Base-by-base conservation (phyloP, 208 protist species). In the Trypanosoma scelopori region DNA sequence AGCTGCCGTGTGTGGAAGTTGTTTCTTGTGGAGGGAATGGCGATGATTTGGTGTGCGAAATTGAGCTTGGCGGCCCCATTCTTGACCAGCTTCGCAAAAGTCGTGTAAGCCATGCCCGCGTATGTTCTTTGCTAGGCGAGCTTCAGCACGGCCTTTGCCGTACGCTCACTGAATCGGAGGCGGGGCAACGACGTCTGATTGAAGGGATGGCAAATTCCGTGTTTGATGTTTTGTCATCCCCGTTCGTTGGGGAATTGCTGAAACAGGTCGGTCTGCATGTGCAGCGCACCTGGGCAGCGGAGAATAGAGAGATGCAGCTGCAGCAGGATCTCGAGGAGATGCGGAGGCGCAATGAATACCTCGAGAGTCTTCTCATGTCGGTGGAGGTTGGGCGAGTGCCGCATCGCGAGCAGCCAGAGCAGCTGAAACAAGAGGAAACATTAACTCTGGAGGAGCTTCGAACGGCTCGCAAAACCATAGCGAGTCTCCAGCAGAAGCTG, bases 11-110 rank as follows among this genome's bases (percentile, higher is more conserved):
- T 12, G 50, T 0, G 32, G 9, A 37, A 9, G 32, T 37, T 37
- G 9, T 37, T 37, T 37, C 32, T 37, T 37, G 32, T 37, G 32
- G 48, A 20, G 20, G 32, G 3, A 28, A 25, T 5, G 47, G 16
- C 41, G 12, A 20, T 18, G 35, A 35, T 18, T 7, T 23, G 16
- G 15, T 60, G 41, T 39, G 39, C 15, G 55, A 60, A 43, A 60
- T 60, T 46, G 55, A 60, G 39, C 41, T 48, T 20, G 55, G 55
- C 12, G 55, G 39, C 2, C 55, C 55, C 5, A 60, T 60, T 25
- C 4, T 60, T 18, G 41, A 48, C 27, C 55, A 60, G 15, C 41
- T 60, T 27, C 22, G 43, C 20, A 22, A 35, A 35, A 60, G 16
- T 1, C 39, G 18, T 27, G 6, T 27, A 35, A n/a, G 22, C 16